Evolutionary conservation across 2,329 filamentous ascomycete species (phyloP).

Genomic region (Pseudogymnoascus sp.): DNA sequence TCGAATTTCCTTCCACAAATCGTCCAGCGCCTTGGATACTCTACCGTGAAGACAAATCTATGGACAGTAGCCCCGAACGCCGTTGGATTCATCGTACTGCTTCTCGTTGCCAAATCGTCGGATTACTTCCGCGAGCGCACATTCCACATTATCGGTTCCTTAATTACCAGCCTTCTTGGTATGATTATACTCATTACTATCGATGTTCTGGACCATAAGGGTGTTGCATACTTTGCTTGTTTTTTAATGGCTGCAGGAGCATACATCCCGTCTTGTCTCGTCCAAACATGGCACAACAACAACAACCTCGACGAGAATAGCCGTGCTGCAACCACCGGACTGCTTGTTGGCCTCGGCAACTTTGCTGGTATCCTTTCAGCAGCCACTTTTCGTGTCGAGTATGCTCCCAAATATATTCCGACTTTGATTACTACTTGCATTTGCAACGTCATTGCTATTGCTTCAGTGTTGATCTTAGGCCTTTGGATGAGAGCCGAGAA

Average conservation of each 20-base stretch:
- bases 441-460: constrained; percentile 37
- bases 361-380: constrained; percentile 39
- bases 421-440: constrained; percentile 38
- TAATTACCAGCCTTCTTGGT: constrained; percentile 36
- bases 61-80: constrained; percentile 43
- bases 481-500: constrained; percentile 42
- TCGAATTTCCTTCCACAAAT: constrained; percentile 42
- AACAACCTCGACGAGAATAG: constrained; percentile 45
- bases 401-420: constrained; percentile 42
- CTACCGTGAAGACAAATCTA: constrained; percentile 39
- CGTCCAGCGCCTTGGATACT: constrained; percentile 38
- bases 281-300: constrained; percentile 46
- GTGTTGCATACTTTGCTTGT: constrained; percentile 42
- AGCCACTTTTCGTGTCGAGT: constrained; percentile 40
- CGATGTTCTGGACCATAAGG: constrained; percentile 35
- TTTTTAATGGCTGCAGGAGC: constrained; percentile 40
- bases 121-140: constrained; percentile 40
- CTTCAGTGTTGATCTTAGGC: constrained; percentile 33
- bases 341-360: constrained; percentile 43
- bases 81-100: constrained; percentile 39
- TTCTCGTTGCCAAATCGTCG: constrained; percentile 37
- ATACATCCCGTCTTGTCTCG: constrained; percentile 41
- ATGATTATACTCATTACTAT: constrained; percentile 39
- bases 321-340: constrained; percentile 40
- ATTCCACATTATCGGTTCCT: constrained; percentile 37